phyloP scores from a whole-genome alignment of 2,329 filamentous ascomycete species.

The Thielaviopsis euricoi region DNA sequence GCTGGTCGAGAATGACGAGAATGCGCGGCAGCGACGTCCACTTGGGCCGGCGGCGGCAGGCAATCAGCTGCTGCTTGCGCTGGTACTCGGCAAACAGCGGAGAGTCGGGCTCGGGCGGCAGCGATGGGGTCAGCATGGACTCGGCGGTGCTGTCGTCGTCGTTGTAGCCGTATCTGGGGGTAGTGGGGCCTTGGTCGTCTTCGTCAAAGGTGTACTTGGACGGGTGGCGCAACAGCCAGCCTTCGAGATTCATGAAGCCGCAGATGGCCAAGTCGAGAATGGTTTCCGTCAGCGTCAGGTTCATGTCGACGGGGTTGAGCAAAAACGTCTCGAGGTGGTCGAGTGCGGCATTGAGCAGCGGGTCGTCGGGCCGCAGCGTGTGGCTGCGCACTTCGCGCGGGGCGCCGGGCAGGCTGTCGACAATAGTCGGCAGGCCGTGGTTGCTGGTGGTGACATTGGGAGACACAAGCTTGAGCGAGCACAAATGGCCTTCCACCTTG shows the following conservation, averaged over 20 bases:
- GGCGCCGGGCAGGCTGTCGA: constrained; percentile 40
- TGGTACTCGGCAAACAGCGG: constrained; percentile 25
- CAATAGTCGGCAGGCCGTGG: constrained; percentile 37
- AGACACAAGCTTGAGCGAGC: constrained; percentile 51
- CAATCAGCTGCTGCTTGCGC: constrained; percentile 9
- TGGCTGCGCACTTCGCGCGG: constrained; percentile 44
- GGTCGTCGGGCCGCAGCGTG: constrained; percentile 45
- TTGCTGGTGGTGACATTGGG: constrained; percentile 41
- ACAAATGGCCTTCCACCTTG: constrained; percentile 55
- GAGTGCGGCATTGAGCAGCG: constrained; percentile 46
- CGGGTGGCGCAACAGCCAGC: constrained; percentile 72
- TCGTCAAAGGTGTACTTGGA: constrained; percentile 42
- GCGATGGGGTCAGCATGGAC: constrained; percentile 15
- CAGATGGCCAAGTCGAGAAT: constrained; percentile 72
- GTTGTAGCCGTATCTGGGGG: constrained; percentile 19
- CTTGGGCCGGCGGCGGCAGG: constrained; percentile 34
- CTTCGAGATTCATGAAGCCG: constrained; percentile 68
- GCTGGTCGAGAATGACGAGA: constrained; percentile 37
- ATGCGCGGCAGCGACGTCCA: constrained; percentile 40
- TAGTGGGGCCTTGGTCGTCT: constrained; percentile 20
- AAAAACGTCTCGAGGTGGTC: constrained; percentile 68
- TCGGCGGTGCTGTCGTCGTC: constrained; percentile 17
- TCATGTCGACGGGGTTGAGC: constrained; percentile 79
- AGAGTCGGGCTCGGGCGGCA: constrained; percentile 24
- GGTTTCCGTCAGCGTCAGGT: constrained; percentile 71